These are phyloP conservation scores for Lolium rigidum DNA, from an alignment of 176 grass and related monocot genomes.

Conservation along the genomic window DNA sequence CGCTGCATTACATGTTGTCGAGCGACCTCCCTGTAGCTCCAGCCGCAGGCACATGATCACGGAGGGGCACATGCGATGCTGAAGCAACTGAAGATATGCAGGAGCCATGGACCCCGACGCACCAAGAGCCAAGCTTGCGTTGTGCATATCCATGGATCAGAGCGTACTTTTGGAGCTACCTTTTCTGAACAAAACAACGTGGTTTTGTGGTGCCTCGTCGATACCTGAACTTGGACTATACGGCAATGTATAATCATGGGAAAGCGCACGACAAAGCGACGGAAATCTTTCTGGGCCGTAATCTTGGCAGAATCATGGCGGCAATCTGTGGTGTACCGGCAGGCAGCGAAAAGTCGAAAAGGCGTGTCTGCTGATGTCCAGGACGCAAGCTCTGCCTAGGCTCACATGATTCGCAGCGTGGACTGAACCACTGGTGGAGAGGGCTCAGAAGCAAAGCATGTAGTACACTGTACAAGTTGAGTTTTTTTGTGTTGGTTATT, in stretches of 20 bases:
- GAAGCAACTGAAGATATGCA: too few relatives aligned
- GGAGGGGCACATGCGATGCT: too few relatives aligned
- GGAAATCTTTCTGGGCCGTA: slow-evolving; percentile 22
- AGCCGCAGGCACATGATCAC: not conserved
- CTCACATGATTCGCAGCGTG: slow-evolving; percentile 37
- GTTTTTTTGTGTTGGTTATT: too few relatives aligned
- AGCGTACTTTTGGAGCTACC: not conserved
- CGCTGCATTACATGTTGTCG: slow-evolving; percentile 45
- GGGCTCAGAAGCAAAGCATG: not conserved
- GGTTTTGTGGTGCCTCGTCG: slow-evolving; percentile 16
- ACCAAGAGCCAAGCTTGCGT: not conserved
- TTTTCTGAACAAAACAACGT: slow-evolving; percentile 12
- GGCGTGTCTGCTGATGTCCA: not conserved
- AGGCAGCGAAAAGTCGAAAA: not conserved
- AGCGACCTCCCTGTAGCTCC: not conserved
- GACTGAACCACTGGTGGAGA: not conserved
- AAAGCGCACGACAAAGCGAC: slow-evolving; percentile 43
- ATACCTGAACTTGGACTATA: slow-evolving; percentile 17
- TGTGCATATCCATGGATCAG: slow-evolving; percentile 14
- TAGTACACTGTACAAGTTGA: not conserved
- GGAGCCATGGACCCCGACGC: not conserved
- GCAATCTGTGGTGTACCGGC: slow-evolving; percentile 45
- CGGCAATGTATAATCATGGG: too few relatives aligned
- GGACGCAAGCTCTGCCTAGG: slow-evolving; percentile 16
- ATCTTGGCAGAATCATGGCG: slow-evolving; percentile 46